These are phyloP conservation scores for Sambucus nigra DNA, from an alignment of 129 eudicot genomes.

Conservation along the genomic window DNA sequence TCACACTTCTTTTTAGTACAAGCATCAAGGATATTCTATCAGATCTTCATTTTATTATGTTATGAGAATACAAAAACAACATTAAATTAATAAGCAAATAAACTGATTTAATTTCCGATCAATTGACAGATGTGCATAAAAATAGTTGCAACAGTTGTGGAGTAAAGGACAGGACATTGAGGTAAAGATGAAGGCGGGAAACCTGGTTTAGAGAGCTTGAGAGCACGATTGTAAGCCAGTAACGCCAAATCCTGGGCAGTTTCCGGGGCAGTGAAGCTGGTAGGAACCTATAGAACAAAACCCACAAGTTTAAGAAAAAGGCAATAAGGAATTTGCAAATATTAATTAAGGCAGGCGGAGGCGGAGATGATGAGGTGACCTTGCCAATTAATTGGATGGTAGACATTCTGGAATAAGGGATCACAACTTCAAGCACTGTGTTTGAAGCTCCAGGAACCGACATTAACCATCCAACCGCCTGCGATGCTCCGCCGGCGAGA, in stretches of 20 bases:
- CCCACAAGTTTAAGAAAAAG: background rate
- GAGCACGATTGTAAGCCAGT: slow-evolving; percentile 87
- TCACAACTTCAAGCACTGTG: slow-evolving; percentile 72
- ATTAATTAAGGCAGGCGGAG: background rate
- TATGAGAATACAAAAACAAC: no score
- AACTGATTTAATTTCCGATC: no score
- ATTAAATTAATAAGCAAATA: no score
- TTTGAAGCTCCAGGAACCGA: slow-evolving; percentile 96
- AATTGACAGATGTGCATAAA: background rate
- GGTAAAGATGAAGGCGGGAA: background rate
- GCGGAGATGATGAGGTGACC: slow-evolving; percentile 23
- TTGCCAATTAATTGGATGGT: slow-evolving; percentile 80
- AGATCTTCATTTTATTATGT: no score
- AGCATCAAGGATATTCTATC: no score
- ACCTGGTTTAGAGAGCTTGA: slow-evolving; percentile 83
- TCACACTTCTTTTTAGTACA: no score
- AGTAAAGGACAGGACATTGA: background rate
- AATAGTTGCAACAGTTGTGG: background rate
- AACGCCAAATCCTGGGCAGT: slow-evolving; percentile 88
- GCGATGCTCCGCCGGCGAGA: slow-evolving; percentile 91
- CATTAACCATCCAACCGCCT: slow-evolving; percentile 69
- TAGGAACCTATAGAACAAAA: slow-evolving; percentile 43
- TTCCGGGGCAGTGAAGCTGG: slow-evolving; percentile 50
- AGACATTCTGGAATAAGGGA: slow-evolving; percentile 94
- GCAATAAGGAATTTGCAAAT: no score